Evolutionary conservation across 164 flowering plant genomes (phyloP).

Genomic region (Chimonanthus praecox): DNA sequence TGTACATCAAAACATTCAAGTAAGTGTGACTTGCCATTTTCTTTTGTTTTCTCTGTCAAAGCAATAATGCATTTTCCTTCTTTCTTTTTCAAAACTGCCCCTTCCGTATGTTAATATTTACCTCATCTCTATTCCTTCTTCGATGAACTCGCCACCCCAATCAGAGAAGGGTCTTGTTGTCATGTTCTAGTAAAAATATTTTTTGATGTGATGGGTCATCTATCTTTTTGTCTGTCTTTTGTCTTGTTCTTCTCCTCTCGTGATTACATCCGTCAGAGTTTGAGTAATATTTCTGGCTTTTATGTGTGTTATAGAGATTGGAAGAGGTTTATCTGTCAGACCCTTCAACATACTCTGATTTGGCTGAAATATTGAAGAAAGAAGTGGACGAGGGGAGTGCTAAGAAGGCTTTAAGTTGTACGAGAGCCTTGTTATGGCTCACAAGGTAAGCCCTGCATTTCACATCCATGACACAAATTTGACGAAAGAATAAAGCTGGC

Average conservation of each 20-base stretch:
- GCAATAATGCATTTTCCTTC: neutral
- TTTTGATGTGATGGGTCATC: slow-evolving; percentile 1
- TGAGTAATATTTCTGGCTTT: neutral
- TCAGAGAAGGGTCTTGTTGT: neutral
- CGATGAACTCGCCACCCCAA: neutral
- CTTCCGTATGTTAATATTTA: neutral
- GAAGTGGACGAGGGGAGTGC: slow-evolving; percentile 61
- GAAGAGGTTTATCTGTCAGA: slow-evolving; percentile 46
- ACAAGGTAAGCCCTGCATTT: slow-evolving; percentile 46
- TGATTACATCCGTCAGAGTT: neutral
- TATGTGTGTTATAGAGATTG: slow-evolving; percentile 38
- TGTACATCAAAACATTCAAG: slow-evolving; percentile 69
- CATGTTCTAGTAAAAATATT: too few relatives aligned
- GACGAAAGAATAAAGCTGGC: too few relatives aligned
- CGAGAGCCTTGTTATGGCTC: slow-evolving; percentile 77
- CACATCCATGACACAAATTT: too few relatives aligned
- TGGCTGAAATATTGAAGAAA: slow-evolving; percentile 66
- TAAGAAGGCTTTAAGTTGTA: slow-evolving; percentile 46
- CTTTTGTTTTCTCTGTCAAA: neutral
- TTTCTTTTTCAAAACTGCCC: neutral
- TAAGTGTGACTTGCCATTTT: slow-evolving; percentile 3
- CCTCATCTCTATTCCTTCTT: neutral
- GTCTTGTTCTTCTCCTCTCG: neutral
- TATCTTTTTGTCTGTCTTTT: neutral
- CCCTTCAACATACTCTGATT: slow-evolving; percentile 43